These are phyloP conservation scores for Pythium phragmitis DNA, from an alignment of 352 stramenopile genomes.

Conservation along the genomic window DNA sequence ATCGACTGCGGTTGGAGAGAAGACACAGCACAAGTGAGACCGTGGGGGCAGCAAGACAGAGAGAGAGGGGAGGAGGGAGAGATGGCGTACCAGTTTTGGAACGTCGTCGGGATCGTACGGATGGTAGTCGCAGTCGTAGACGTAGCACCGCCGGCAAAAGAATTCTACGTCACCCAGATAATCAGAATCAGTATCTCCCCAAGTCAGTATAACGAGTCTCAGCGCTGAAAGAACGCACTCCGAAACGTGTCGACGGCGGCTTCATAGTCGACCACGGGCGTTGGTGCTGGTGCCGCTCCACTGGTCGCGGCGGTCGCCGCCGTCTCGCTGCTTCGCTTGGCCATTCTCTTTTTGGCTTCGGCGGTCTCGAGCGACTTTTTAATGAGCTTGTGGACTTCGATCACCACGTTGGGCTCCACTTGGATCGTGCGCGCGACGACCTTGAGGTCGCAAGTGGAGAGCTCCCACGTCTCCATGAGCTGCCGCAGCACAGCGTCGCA, in stretches of 20 bases:
- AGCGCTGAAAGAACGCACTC: slow-evolving; percentile 28
- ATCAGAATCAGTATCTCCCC: background rate
- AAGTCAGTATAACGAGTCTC: background rate
- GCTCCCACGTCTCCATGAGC: slow-evolving; percentile 71
- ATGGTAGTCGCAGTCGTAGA: slow-evolving; percentile 87
- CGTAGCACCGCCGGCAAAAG: slow-evolving; percentile 79
- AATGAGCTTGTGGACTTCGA: slow-evolving; percentile 67
- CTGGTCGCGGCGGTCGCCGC: background rate
- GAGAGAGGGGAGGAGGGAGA: background rate
- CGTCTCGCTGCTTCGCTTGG: slow-evolving; percentile 3
- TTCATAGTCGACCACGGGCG: slow-evolving; percentile 41
- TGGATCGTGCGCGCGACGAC: slow-evolving; percentile 61
- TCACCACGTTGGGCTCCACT: slow-evolving; percentile 50
- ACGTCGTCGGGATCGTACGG: slow-evolving; percentile 43
- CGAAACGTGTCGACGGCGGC: slow-evolving; percentile 63
- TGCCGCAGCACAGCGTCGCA: slow-evolving; percentile 62
- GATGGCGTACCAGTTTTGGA: slow-evolving; percentile 47
- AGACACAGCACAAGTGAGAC: background rate
- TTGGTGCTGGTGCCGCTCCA: slow-evolving; percentile 19
- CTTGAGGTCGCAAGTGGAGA: slow-evolving; percentile 53
- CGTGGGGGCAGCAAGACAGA: background rate
- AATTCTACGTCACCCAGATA: slow-evolving; percentile 35
- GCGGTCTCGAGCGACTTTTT: slow-evolving; percentile 43
- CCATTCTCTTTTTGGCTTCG: slow-evolving; percentile 14
- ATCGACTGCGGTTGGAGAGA: slow-evolving; percentile 29